Evolutionary conservation across 2,329 filamentous ascomycete species (phyloP).

Genomic region (Penicillium thymicola): DNA sequence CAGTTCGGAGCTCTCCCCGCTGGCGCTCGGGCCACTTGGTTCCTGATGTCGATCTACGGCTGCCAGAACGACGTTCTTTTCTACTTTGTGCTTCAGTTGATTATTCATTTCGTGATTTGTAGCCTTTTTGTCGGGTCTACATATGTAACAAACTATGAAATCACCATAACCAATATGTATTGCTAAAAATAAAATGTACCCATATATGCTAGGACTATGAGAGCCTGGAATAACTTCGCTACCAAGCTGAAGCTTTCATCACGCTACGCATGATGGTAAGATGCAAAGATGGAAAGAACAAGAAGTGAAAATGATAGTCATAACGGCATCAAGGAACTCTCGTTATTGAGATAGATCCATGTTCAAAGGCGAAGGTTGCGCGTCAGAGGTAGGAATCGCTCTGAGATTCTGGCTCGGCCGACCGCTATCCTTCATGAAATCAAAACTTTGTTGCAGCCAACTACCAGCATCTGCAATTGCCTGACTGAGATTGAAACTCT

Average conservation of each 20-base stretch:
- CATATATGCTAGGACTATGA: background rate
- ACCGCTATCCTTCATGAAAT: slow-evolving; percentile 37
- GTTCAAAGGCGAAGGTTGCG: slow-evolving; percentile 8
- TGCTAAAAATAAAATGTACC: background rate
- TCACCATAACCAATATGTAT: background rate
- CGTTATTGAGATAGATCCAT: slow-evolving; percentile 15
- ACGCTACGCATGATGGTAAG: background rate
- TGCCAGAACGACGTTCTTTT: background rate
- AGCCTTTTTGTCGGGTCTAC: background rate
- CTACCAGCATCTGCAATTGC: slow-evolving; percentile 47
- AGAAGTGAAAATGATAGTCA: background rate
- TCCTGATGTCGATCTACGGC: slow-evolving; percentile 7
- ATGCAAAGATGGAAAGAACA: background rate
- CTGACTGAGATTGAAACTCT: slow-evolving; percentile 44
- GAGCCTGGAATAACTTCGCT: background rate
- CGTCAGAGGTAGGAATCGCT: slow-evolving; percentile 1
- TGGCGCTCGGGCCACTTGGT: slow-evolving; percentile 17
- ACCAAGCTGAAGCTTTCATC: background rate
- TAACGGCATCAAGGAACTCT: background rate
- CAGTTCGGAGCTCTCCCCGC: slow-evolving; percentile 21
- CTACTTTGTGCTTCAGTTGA: background rate
- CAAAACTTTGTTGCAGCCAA: slow-evolving; percentile 45
- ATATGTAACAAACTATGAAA: background rate
- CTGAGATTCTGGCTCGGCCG: slow-evolving; percentile 11
- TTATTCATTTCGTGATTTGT: background rate